Evolutionary conservation across 768 basidiomycete genomes (phyloP).

Genomic region (Hortiboletus flavorubellus): DNA sequence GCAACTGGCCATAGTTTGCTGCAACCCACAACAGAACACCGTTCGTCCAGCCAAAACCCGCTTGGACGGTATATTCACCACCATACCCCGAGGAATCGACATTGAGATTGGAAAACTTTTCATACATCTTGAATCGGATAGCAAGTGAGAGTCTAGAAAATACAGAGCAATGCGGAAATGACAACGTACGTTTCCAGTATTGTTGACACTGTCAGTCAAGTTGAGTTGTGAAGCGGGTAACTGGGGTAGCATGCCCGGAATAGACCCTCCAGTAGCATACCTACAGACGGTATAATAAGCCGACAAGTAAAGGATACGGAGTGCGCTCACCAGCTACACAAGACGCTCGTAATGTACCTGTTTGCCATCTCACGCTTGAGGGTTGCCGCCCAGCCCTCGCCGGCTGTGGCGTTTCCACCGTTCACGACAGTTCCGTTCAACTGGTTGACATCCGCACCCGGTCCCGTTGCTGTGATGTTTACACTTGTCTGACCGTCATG

Average conservation of each 20-base stretch:
- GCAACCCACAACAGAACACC: constrained; percentile 77
- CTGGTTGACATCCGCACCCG: constrained; percentile 58
- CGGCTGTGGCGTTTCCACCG: constrained; percentile 57
- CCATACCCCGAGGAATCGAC: constrained; percentile 77
- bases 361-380: constrained; percentile 77
- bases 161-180: too few relatives aligned
- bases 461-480: constrained; percentile 52
- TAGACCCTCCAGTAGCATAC: constrained; percentile 86
- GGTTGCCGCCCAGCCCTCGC: constrained; percentile 63
- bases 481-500: constrained; percentile 29
- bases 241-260: constrained; percentile 63
- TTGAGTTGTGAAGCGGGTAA: constrained; percentile 70
- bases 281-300: constrained; percentile 32
- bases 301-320: neutral
- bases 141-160: neutral
- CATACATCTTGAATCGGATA: constrained; percentile 61
- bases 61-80: constrained; percentile 88
- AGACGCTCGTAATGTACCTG: constrained; percentile 74
- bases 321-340: constrained; percentile 79
- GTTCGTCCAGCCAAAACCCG: constrained; percentile 89
- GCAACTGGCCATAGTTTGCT: constrained; percentile 55
- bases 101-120: constrained; percentile 80
- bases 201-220: constrained; percentile 59
- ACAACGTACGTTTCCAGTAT: constrained; percentile 70
- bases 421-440: constrained; percentile 56